Percentiles rank a stretch among this genome's conserved stretches.
Evolutionary conservation across 2,329 filamentous ascomycete species (phyloP).

Genomic region (Penicillium sp.): DNA sequence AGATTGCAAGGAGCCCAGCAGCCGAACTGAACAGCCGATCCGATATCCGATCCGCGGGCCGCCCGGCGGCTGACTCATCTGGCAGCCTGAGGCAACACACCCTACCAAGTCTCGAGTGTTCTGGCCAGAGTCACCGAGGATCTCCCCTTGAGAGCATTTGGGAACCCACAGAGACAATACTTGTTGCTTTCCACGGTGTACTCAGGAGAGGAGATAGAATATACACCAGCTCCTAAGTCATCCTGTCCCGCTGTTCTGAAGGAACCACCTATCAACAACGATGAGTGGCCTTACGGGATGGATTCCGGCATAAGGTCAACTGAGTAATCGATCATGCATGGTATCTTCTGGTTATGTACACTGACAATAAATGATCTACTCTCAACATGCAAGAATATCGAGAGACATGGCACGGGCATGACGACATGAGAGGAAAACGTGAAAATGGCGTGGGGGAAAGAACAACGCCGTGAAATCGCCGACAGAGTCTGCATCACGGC

Average conservation of each 20-base stretch:
- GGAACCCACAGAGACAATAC: no score
- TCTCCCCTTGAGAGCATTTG: no score
- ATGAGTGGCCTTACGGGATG: neutral
- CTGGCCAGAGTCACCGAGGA: no score
- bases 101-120: neutral
- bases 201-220: neutral
- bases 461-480: neutral
- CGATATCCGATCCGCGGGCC: constrained; percentile 29
- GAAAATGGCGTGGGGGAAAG: neutral
- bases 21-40: constrained; percentile 26
- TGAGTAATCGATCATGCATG: constrained; percentile 15
- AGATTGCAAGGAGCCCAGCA: neutral
- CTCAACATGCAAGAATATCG: constrained; percentile 25
- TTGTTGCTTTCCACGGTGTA: no score
- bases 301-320: constrained; percentile 2
- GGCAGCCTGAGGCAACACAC: neutral
- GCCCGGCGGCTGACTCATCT: constrained; percentile 5
- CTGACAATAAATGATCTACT: constrained; percentile 10
- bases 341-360: constrained; percentile 32
- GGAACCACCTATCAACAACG: neutral
- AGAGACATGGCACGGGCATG: constrained; percentile 4
- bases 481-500: neutral
- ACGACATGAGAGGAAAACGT: constrained; percentile 1
- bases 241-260: neutral
- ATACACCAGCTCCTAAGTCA: neutral